Conservation (phyloP, 768 basidiomycete genomes). For the Rickenella mellea region DNA sequence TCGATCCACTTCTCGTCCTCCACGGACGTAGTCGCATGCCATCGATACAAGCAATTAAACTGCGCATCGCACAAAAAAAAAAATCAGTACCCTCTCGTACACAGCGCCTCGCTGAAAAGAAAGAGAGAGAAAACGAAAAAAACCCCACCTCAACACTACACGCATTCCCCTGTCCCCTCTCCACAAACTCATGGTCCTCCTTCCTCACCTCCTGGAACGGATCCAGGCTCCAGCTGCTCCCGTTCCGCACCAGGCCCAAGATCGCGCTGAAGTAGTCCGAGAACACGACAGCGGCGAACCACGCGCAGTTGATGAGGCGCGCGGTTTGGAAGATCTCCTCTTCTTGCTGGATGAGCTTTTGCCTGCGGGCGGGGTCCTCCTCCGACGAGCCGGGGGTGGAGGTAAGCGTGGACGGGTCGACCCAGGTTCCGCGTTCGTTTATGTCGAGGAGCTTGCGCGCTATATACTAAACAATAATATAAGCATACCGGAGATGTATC, state of each 20-base stretch:
- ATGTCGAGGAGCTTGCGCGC: conserved; percentile 69
- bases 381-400: too few relatives aligned
- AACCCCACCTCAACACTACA: conserved; percentile 81
- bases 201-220: conserved; percentile 74
- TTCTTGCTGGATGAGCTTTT: conserved; percentile 42
- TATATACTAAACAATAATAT: conserved; percentile 55
- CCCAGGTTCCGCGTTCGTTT: conserved; percentile 63
- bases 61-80: too few relatives aligned
- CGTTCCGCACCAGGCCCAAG: conserved; percentile 67
- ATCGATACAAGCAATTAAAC: conserved; percentile 82
- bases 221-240: conserved; percentile 67
- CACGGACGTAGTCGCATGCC: conserved; percentile 74
- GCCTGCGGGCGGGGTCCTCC: conserved; percentile 14
- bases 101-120: too few relatives aligned
- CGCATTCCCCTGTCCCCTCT: conserved; percentile 73
- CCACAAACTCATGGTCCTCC: conserved; percentile 54
- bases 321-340: conserved; percentile 79
- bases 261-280: conserved; percentile 79
- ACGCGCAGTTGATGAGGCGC: conserved; percentile 67
- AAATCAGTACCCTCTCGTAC: too few relatives aligned
- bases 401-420: conserved; percentile 43
- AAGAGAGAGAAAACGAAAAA: too few relatives aligned
- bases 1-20: conserved; percentile 66
- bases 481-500: not conserved
- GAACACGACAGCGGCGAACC: conserved; percentile 72